Evolutionary conservation across 768 basidiomycete species (phyloP).

Genomic region (Russula sp.): DNA sequence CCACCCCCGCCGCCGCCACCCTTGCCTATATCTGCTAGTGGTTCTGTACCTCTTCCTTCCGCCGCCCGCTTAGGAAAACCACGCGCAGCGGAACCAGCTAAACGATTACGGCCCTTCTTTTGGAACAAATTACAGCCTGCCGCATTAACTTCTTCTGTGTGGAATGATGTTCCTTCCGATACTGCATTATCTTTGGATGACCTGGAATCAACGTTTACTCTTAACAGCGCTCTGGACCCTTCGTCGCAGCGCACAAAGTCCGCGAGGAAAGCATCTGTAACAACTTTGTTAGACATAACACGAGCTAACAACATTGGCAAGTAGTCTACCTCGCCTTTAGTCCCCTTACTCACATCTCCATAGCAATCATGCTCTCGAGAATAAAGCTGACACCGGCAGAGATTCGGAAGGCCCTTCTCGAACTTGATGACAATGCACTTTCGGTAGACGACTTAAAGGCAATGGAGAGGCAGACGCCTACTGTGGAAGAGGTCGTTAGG

Average conservation of each 20-base stretch:
- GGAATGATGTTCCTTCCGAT: constrained; percentile 49
- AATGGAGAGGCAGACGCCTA: constrained; percentile 71
- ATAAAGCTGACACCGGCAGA: constrained; percentile 59
- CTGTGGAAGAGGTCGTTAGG: constrained; percentile 70
- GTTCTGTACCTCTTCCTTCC: constrained; percentile 18
- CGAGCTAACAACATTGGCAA: constrained; percentile 80
- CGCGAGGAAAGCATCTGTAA: constrained; percentile 52
- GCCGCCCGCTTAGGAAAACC: constrained; percentile 28
- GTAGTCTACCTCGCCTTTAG: constrained; percentile 21
- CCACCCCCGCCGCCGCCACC: constrained; percentile 8
- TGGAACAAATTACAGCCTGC: constrained; percentile 72
- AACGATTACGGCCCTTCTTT: constrained; percentile 78
- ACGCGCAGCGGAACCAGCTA: constrained; percentile 41
- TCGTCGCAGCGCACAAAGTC: constrained; percentile 38
- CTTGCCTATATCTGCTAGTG: constrained; percentile 2
- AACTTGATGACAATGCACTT: constrained; percentile 61
- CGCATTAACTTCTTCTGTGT: constrained; percentile 51
- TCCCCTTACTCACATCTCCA: background rate
- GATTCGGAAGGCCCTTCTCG: constrained; percentile 66
- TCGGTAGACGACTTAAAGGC: constrained; percentile 71
- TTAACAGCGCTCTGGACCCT: constrained; percentile 43
- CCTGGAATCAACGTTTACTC: constrained; percentile 64
- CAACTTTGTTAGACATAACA: constrained; percentile 71
- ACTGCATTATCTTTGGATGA: constrained; percentile 57
- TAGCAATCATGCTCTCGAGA: constrained; percentile 80